phyloP scores from a whole-genome alignment of 495 filamentous ascomycete genomes.

The Lophiostoma macrostomum region DNA sequence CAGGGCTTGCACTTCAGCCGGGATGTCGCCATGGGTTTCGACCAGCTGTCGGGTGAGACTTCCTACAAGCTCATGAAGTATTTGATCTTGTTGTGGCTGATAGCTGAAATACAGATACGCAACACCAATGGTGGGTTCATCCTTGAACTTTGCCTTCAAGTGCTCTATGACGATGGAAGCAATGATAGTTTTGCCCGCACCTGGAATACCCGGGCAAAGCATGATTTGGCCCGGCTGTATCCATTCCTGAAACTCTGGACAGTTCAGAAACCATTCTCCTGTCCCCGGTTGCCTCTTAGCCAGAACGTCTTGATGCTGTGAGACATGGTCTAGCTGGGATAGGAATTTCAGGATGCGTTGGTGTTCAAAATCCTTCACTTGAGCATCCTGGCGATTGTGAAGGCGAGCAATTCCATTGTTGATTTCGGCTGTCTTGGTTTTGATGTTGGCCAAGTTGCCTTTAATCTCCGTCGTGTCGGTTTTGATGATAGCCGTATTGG shows the following conservation, averaged over 20 bases:
- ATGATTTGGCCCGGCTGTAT: slow-evolving; percentile 32
- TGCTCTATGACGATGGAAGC: slow-evolving; percentile 37
- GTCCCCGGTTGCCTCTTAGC: slow-evolving; percentile 35
- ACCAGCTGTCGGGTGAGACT: slow-evolving; percentile 45
- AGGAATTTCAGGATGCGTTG: slow-evolving; percentile 28
- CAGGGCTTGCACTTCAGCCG: neutral
- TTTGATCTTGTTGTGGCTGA: slow-evolving; percentile 40
- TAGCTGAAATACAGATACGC: slow-evolving; percentile 48
- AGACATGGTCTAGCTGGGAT: neutral
- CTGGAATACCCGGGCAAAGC: slow-evolving; percentile 42
- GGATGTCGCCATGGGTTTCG: slow-evolving; percentile 1
- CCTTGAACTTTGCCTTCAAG: slow-evolving; percentile 3
- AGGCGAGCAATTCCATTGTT: no score
- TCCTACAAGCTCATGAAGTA: slow-evolving; percentile 33
- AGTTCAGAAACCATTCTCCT: slow-evolving; percentile 44
- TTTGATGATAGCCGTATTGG: no score
- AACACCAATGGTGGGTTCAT: slow-evolving; percentile 24
- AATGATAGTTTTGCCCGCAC: slow-evolving; percentile 34
- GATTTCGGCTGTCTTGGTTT: no score
- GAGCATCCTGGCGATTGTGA: no score
- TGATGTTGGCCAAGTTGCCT: no score
- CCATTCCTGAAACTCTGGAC: slow-evolving; percentile 36
- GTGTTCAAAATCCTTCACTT: slow-evolving; percentile 1
- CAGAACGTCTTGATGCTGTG: slow-evolving; percentile 13
- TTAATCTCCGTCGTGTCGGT: neutral